Evolutionary conservation across 192 early-diverging fungal species (phyloP), one percentile per base, ranked within the genome.

Genomic region (Coemansia sp.): DNA sequence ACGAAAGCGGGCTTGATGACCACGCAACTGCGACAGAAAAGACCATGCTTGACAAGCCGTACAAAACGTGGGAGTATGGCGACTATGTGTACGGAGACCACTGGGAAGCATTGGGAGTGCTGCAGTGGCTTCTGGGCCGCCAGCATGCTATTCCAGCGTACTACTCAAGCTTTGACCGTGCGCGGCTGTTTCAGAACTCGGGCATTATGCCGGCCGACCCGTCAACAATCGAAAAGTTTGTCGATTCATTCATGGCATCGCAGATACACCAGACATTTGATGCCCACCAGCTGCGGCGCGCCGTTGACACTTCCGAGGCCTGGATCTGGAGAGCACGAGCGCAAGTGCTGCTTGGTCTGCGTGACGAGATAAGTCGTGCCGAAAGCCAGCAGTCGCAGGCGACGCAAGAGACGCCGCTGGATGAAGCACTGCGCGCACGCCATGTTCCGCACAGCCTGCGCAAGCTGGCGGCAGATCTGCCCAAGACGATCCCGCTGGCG

Each of bases 261-360:
- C 74, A 65, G 17, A 64, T 36, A 2, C 66, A 60, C 34, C 63
- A 62, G 47, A 23, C 43, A 9, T 28, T 63, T n/a, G 58, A 56
- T 14, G 20, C 21, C 8, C 56, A 63, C 30, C 62, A 67, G 42
- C 52, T 65, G 9, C 74, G 75, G 55, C 51, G 43, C 14, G 58
- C 56, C 15, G 51, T 85, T 6, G 66, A 76, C 49, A 47, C 36
- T 2, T 60, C 82, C 8, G 84, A 85, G 61, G 84, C 82, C 11
- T 85, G 84, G 84, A 64, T 77, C 38, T 85, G 84, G 84, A 55
- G 84, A 19, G 76, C 80, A 7, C 60, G 73, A 1, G 81, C 82
- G 6, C 84, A 85, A 55, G 64, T 71, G 1, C 68, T 85, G n/a
- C 54, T 83, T 36, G 68, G 72, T 11, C 49, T 83, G 50, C 72